phyloP scores from a whole-genome alignment of 2,329 filamentous ascomycete genomes.

The Penicillium sp. region DNA sequence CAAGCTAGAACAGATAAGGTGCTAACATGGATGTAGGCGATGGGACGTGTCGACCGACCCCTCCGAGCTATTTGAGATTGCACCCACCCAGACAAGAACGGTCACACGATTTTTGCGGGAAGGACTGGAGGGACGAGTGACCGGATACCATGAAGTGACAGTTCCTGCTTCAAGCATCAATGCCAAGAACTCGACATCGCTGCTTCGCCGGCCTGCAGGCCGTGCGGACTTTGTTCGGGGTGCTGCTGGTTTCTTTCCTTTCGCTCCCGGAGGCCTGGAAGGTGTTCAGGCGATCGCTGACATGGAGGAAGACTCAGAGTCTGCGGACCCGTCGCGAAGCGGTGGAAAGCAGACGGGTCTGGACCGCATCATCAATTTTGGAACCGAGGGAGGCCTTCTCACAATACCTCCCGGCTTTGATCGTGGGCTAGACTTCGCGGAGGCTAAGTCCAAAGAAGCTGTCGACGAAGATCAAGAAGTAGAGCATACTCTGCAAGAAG shows the following conservation, averaged over 20 bases:
- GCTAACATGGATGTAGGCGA: conserved; percentile 40
- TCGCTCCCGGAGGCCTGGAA: conserved; percentile 86
- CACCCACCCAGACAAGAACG: conserved; percentile 90
- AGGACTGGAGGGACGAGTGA: conserved; percentile 87
- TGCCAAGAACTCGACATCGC: conserved; percentile 91
- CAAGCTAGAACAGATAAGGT: background rate
- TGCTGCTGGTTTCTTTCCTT: conserved; percentile 89
- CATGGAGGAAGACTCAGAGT: conserved; percentile 69
- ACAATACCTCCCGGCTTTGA: conserved; percentile 78
- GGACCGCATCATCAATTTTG: conserved; percentile 83
- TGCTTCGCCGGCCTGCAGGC: conserved; percentile 79
- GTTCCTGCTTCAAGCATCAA: conserved; percentile 84
- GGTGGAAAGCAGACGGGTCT: conserved; percentile 53
- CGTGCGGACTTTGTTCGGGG: conserved; percentile 90
- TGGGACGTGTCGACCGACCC: conserved; percentile 84
- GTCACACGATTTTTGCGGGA: conserved; percentile 88
- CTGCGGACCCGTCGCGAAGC: conserved; percentile 47
- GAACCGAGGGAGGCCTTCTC: conserved; percentile 72
- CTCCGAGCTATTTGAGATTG: conserved; percentile 79
- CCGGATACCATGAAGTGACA: conserved; percentile 90
- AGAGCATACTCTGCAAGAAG: conserved; percentile 57
- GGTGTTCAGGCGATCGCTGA: conserved; percentile 81
- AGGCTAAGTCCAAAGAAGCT: conserved; percentile 57
- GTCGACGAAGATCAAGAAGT: conserved; percentile 67
- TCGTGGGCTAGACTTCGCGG: conserved; percentile 71